Conservation (phyloP, 176 grass and related monocot genomes). For the Sorghum bicolor region Sorghum_bicolor_NCBIv3 NC_012876.2:65056001-65056500, state of each 20-base stretch:
- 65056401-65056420: too few species aligned
- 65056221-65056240: not conserved
- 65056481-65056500: too few species aligned
- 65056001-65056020: not conserved
- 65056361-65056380: not conserved
- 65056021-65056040: not conserved
- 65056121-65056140: not conserved
- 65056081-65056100: not conserved
- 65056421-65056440: not conserved
- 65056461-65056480: too few species aligned
- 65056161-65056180: not conserved
- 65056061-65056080: not conserved
- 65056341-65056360: too few species aligned
- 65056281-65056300: not conserved
- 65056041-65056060: not conserved
- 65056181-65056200: not conserved
- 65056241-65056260: not conserved
- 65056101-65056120: not conserved
- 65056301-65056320: not conserved
- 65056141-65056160: not conserved
- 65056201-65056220: not conserved
- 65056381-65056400: not conserved
- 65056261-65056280: not conserved
- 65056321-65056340: not conserved
- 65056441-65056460: not conserved